Evolutionary conservation across 441 rosid species (phyloP).

Genomic region (Syzygium syzygioides): DNA sequence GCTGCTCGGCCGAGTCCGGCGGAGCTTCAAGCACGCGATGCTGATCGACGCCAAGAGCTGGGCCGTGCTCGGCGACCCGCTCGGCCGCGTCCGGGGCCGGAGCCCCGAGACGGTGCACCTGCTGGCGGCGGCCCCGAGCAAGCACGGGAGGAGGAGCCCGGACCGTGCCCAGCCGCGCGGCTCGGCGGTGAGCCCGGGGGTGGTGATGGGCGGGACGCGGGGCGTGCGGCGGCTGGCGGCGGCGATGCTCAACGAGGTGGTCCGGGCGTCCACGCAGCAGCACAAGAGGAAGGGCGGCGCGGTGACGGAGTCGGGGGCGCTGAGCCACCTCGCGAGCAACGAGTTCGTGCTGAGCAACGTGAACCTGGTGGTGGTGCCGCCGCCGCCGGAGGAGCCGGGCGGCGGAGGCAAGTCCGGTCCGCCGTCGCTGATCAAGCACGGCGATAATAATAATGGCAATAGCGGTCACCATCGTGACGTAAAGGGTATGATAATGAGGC

Average conservation of each 20-base stretch:
- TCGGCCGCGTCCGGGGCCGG: slow-evolving; percentile 44
- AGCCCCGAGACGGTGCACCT: slow-evolving; percentile 58
- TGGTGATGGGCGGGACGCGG: slow-evolving; percentile 69
- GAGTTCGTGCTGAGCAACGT: slow-evolving; percentile 41
- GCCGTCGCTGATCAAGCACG: slow-evolving; percentile 14
- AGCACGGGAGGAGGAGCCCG: slow-evolving; percentile 23
- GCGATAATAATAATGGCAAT: slow-evolving; percentile 38
- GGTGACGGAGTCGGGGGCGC: slow-evolving; percentile 45
- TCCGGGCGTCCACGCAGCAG: slow-evolving; percentile 52
- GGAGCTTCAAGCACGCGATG: slow-evolving; percentile 73
- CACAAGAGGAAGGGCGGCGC: slow-evolving; percentile 38
- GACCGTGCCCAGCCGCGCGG: slow-evolving; percentile 25
- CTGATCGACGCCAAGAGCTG: slow-evolving; percentile 50
- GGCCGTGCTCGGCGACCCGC: slow-evolving; percentile 59
- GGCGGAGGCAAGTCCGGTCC: slow-evolving; percentile 26
- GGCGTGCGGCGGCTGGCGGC: slow-evolving; percentile 63
- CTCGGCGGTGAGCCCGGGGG: slow-evolving; percentile 35
- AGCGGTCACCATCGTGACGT: slow-evolving; percentile 16
- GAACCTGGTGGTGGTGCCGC: slow-evolving; percentile 19
- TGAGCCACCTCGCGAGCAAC: slow-evolving; percentile 66
- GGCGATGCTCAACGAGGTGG: slow-evolving; percentile 71
- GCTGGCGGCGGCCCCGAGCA: slow-evolving; percentile 4
- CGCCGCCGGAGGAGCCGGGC: slow-evolving; percentile 40
- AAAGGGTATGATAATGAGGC: slow-evolving; percentile 42
- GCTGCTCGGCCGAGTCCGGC: slow-evolving; percentile 76